phyloP scores from a whole-genome alignment of 2,329 filamentous ascomycete species.

The Madurella fahalii region DNA sequence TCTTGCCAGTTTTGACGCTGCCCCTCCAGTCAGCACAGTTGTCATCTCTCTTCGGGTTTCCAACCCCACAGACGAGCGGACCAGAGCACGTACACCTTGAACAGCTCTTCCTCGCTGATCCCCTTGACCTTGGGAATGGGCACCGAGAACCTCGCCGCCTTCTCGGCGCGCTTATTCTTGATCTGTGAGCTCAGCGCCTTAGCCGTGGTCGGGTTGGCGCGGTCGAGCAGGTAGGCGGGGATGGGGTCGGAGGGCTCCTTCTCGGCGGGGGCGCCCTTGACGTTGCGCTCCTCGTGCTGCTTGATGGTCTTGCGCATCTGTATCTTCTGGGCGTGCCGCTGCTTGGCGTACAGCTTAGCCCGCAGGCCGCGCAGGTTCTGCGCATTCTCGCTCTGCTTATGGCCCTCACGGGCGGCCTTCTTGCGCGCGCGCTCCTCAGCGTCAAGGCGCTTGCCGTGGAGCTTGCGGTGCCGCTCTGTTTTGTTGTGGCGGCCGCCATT shows the following conservation, averaged over 20 bases:
- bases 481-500: slow-evolving; percentile 20
- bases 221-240: slow-evolving; percentile 90
- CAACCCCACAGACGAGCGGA: background rate
- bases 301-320: slow-evolving; percentile 95
- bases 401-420: slow-evolving; percentile 78
- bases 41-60: background rate
- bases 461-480: slow-evolving; percentile 27
- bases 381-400: slow-evolving; percentile 83
- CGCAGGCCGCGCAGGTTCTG: slow-evolving; percentile 89
- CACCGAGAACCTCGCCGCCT: slow-evolving; percentile 88
- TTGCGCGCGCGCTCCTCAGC: slow-evolving; percentile 89
- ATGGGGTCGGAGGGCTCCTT: slow-evolving; percentile 78
- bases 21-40: slow-evolving; percentile 32
- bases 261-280: slow-evolving; percentile 76
- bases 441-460: slow-evolving; percentile 55
- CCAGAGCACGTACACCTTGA: slow-evolving; percentile 46
- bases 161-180: slow-evolving; percentile 92
- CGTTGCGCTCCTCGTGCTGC: slow-evolving; percentile 91
- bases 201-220: slow-evolving; percentile 46
- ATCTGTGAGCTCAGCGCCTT: slow-evolving; percentile 61
- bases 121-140: slow-evolving; percentile 91
- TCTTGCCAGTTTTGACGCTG: slow-evolving; percentile 93
- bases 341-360: slow-evolving; percentile 90
- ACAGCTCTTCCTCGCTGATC: slow-evolving; percentile 95
- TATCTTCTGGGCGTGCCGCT: slow-evolving; percentile 95